A percentile compares a stretch with the other conserved stretches of the same genome.
Evolutionary conservation across 2,329 filamentous ascomycete species (phyloP).

Genomic region (Trichoderma semiorbis): DNA sequence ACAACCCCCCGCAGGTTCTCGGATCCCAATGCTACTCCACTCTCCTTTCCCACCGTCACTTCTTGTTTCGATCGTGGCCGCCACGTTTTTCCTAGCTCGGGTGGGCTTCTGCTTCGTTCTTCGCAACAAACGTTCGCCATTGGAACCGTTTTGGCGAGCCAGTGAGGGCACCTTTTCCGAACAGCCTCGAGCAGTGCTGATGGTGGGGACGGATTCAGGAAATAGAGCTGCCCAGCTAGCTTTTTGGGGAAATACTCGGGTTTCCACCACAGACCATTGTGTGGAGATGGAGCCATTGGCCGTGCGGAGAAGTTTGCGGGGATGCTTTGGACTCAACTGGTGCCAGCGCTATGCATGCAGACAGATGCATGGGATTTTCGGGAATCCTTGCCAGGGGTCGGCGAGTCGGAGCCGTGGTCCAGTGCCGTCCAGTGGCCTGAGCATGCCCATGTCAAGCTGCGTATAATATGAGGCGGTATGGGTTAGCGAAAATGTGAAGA

Average conservation of each 20-base stretch:
- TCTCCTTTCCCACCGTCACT: background rate
- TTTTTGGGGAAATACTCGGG: conserved; percentile 15
- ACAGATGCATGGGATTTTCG: background rate
- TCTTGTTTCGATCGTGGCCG: background rate
- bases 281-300: background rate
- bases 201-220: conserved; percentile 36
- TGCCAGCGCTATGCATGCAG: background rate
- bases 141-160: background rate
- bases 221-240: background rate
- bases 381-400: background rate
- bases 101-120: background rate
- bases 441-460: background rate
- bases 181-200: conserved; percentile 29
- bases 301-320: background rate
- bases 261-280: background rate
- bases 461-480: background rate
- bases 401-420: background rate
- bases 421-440: background rate
- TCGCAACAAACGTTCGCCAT: background rate
- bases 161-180: background rate
- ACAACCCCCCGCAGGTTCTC: conserved; percentile 4
- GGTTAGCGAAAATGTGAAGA: background rate
- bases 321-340: background rate
- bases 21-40: background rate
- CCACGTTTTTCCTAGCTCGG: conserved; percentile 7